Percentiles rank a stretch among this genome's conserved stretches.
These are phyloP conservation scores for Psilocybe mexicana DNA, from an alignment of 1,284 basidiomycete species.

Conservation along the genomic window DNA sequence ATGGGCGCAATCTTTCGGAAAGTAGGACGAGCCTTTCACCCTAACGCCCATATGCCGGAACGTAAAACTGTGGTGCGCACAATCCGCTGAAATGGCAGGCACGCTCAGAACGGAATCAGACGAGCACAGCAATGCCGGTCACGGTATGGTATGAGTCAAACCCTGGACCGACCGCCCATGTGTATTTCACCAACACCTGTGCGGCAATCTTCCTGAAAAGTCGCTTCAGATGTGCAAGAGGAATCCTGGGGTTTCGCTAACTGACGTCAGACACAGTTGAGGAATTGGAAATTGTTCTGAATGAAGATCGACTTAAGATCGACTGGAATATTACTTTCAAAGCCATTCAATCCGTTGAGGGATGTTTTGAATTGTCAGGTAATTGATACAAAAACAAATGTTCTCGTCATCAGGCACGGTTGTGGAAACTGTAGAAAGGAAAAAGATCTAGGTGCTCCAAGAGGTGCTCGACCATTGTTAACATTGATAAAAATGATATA, in stretches of 20 bases:
- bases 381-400: background rate
- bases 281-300: background rate
- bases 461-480: background rate
- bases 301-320: background rate
- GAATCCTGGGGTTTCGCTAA: background rate
- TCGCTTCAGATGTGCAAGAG: background rate
- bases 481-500: background rate
- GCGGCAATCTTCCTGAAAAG: background rate
- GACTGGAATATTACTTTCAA: background rate
- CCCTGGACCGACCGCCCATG: background rate
- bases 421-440: too few species aligned
- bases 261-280: background rate
- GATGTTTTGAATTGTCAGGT: background rate
- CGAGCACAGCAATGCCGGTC: background rate
- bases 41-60: too few species aligned
- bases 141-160: background rate
- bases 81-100: background rate
- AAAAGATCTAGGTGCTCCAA: too few species aligned
- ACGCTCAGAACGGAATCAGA: background rate
- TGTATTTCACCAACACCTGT: background rate
- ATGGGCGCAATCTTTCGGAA: too few species aligned
- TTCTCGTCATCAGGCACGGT: too few species aligned
- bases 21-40: too few species aligned
- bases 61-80: background rate
- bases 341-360: too few species aligned